Percentiles rank a stretch among this genome's conserved stretches.
Evolutionary conservation across 1,284 basidiomycete genomes (phyloP).

Genomic region (Rhodotorula sp.): DNA sequence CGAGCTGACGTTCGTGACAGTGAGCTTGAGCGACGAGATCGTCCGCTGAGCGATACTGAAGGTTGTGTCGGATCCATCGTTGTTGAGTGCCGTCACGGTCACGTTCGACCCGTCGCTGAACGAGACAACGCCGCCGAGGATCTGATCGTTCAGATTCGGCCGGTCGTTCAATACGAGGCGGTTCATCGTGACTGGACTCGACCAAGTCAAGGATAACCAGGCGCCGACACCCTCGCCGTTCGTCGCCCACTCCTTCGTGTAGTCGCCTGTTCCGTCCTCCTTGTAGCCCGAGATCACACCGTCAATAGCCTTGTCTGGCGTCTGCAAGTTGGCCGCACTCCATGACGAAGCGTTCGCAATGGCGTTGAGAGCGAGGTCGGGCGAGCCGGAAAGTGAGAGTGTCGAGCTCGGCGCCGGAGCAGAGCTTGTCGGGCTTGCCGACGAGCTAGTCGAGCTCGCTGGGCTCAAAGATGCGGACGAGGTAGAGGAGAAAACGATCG

Average conservation of each 20-base stretch:
- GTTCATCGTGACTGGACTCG: slow-evolving; percentile 14
- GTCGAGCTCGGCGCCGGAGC: neutral
- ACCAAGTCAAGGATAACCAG: slow-evolving; percentile 24
- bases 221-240: slow-evolving; percentile 21
- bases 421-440: neutral
- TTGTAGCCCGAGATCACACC: slow-evolving; percentile 23
- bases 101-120: slow-evolving; percentile 28
- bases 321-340: neutral
- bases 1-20: slow-evolving; percentile 26
- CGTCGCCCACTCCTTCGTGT: slow-evolving; percentile 29
- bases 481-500: neutral
- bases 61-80: slow-evolving; percentile 13
- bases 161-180: slow-evolving; percentile 19
- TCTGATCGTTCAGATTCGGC: slow-evolving; percentile 18
- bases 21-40: slow-evolving; percentile 24
- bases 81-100: slow-evolving; percentile 1
- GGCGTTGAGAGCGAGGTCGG: slow-evolving; percentile 2
- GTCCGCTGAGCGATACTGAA: slow-evolving; percentile 10
- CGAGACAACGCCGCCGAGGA: slow-evolving; percentile 16
- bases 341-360: slow-evolving; percentile 2
- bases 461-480: neutral
- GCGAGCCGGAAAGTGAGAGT: neutral
- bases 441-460: neutral
- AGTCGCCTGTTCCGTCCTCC: slow-evolving; percentile 20
- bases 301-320: slow-evolving; percentile 14